Evolutionary conservation across 2,329 filamentous ascomycete genomes (phyloP).

Genomic region (Uncinocarpus reesii): DNA sequence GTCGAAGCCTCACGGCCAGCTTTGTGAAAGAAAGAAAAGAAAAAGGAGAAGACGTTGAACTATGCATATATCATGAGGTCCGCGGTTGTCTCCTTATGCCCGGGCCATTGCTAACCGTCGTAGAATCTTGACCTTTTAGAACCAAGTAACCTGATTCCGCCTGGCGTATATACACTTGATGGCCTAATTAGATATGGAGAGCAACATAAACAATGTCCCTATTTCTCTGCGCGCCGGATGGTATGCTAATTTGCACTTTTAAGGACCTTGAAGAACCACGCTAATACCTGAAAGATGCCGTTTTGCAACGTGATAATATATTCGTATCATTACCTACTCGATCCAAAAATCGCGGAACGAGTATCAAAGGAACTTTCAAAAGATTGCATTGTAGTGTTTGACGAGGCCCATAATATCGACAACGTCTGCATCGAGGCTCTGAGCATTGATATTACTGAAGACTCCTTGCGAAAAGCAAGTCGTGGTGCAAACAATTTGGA

Average conservation of each 20-base stretch:
- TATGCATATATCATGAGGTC: slow-evolving; percentile 92
- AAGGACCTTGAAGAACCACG: background rate
- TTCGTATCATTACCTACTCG: slow-evolving; percentile 95
- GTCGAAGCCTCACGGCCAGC: slow-evolving; percentile 85
- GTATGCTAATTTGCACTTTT: slow-evolving; percentile 38
- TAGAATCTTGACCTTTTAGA: slow-evolving; percentile 89
- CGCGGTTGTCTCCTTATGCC: slow-evolving; percentile 20
- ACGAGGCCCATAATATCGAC: slow-evolving; percentile 98
- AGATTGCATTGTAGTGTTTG: slow-evolving; percentile 96
- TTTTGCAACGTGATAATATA: slow-evolving; percentile 99
- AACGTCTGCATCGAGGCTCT: slow-evolving; percentile 98
- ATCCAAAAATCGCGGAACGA: slow-evolving; percentile 92
- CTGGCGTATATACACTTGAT: slow-evolving; percentile 92
- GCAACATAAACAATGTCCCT: slow-evolving; percentile 91
- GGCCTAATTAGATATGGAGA: slow-evolving; percentile 82
- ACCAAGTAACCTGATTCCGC: slow-evolving; percentile 85
- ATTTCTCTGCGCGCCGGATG: slow-evolving; percentile 93
- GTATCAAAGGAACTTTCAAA: slow-evolving; percentile 94
- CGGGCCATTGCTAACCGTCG: slow-evolving; percentile 15
- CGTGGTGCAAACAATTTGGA: slow-evolving; percentile 86
- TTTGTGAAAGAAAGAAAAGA: slow-evolving; percentile 98
- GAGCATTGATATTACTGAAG: slow-evolving; percentile 93
- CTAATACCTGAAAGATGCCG: slow-evolving; percentile 60
- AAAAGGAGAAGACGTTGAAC: slow-evolving; percentile 81
- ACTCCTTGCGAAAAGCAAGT: slow-evolving; percentile 82